These are phyloP conservation scores for Centella asiatica DNA, from an alignment of 129 eudicot species.

Conservation along the genomic window DNA sequence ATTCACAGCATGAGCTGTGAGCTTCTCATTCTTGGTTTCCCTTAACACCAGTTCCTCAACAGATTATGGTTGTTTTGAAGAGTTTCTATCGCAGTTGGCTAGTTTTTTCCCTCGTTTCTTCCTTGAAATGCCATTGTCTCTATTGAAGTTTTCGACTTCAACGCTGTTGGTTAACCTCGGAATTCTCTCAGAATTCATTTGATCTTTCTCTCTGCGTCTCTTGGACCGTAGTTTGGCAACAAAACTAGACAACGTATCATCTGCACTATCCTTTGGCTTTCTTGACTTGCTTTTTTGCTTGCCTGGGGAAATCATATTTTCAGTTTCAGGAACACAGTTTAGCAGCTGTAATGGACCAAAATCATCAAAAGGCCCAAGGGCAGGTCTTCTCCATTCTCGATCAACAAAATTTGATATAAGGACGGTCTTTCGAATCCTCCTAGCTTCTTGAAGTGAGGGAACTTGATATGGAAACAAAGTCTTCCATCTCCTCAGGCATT, in stretches of 20 bases:
- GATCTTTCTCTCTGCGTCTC: slow-evolving; percentile 26
- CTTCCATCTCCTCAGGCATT: slow-evolving; percentile 81
- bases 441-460: slow-evolving; percentile 43
- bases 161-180: slow-evolving; percentile 18
- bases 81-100: slow-evolving; percentile 2
- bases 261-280: slow-evolving; percentile 6
- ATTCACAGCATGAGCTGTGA: slow-evolving; percentile 9
- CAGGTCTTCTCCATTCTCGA: slow-evolving; percentile 65
- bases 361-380: slow-evolving; percentile 61
- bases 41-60: background rate
- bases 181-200: slow-evolving; percentile 9
- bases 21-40: slow-evolving; percentile 14
- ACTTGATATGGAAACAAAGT: slow-evolving; percentile 58
- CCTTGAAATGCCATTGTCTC: slow-evolving; percentile 10
- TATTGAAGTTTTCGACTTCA: slow-evolving; percentile 18
- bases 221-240: slow-evolving; percentile 18
- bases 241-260: background rate
- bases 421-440: slow-evolving; percentile 42
- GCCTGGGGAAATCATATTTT: slow-evolving; percentile 15
- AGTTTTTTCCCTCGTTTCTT: slow-evolving; percentile 12
- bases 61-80: background rate
- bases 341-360: slow-evolving; percentile 27
- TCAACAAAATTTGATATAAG: slow-evolving; percentile 79
- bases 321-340: slow-evolving; percentile 17
- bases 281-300: slow-evolving; percentile 32